These are phyloP conservation scores for Mycena rebaudengoi DNA, from an alignment of 768 basidiomycete genomes.

Conservation along the genomic window DNA sequence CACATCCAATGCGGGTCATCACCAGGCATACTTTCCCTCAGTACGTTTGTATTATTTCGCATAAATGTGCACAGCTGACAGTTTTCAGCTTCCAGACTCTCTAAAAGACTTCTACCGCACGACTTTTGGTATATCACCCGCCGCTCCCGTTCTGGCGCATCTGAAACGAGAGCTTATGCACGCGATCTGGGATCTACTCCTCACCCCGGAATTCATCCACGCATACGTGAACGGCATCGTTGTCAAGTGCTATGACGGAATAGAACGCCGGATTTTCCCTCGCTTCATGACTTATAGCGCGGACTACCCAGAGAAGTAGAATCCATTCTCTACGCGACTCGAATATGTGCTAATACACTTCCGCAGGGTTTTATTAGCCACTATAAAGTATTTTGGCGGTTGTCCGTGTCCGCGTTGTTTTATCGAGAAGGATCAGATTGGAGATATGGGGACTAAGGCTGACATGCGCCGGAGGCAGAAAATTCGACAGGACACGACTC, in stretches of 20 bases:
- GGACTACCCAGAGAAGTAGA: constrained; percentile 49
- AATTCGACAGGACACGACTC: constrained; percentile 20
- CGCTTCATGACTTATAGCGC: constrained; percentile 44
- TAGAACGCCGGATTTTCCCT: constrained; percentile 37
- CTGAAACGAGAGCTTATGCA: constrained; percentile 43
- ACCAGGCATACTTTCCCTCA: constrained; percentile 35
- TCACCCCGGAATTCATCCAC: constrained; percentile 37
- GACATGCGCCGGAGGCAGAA: constrained; percentile 24
- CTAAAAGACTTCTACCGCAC: constrained; percentile 34
- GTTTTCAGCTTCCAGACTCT: constrained; percentile 36
- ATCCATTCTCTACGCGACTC: too few relatives aligned
- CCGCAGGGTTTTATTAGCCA: constrained; percentile 25
- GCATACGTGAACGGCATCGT: constrained; percentile 40
- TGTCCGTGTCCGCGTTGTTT: constrained; percentile 39
- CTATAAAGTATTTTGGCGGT: constrained; percentile 26
- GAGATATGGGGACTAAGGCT: constrained; percentile 34
- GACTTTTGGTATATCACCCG: constrained; percentile 14
- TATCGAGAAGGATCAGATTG: constrained; percentile 29
- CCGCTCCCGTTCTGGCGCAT: constrained; percentile 35
- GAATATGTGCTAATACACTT: neutral
- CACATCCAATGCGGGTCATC: neutral
- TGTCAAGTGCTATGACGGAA: constrained; percentile 38
- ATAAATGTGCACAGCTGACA: neutral
- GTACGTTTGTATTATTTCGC: constrained; percentile 27
- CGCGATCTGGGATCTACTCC: constrained; percentile 34